phyloP scores from a whole-genome alignment of 176 grass and related monocot genomes.

The Oryza nivara region DNA sequence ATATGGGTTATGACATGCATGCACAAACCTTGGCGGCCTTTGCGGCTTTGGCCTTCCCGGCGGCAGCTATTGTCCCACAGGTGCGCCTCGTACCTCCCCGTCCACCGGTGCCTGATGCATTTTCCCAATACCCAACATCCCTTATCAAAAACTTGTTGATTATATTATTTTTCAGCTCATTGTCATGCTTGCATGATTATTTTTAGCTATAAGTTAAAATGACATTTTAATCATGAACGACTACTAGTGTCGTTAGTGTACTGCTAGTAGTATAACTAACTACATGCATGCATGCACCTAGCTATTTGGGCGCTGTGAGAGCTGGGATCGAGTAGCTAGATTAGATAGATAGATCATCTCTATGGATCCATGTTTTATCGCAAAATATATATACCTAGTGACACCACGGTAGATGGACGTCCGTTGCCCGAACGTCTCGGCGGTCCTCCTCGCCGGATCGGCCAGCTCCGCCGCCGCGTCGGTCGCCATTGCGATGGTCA shows the following conservation, averaged over 20 bases:
- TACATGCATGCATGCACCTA: background rate
- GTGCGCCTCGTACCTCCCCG: slow-evolving; percentile 96
- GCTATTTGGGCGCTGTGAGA: background rate
- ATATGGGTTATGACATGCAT: slow-evolving; percentile 25
- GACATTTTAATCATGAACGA: too few relatives aligned
- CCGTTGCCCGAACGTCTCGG: slow-evolving; percentile 80
- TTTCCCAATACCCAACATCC: background rate
- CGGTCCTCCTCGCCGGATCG: slow-evolving; percentile 49
- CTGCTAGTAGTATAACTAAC: background rate
- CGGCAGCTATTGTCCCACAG: slow-evolving; percentile 99
- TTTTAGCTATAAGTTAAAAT: background rate
- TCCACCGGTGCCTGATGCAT: slow-evolving; percentile 80
- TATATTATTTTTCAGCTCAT: background rate
- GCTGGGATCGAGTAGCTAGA: background rate
- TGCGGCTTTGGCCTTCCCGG: slow-evolving; percentile 94
- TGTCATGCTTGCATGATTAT: background rate
- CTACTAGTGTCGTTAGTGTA: too few relatives aligned
- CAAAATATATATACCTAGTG: slow-evolving; percentile 47
- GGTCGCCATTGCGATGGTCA: slow-evolving; percentile 36
- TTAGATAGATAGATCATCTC: background rate
- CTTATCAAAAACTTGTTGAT: background rate
- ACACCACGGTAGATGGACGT: slow-evolving; percentile 96
- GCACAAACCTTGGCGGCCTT: slow-evolving; percentile 88
- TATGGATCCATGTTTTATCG: background rate
- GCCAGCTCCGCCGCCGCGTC: slow-evolving; percentile 38